Evolutionary conservation across 2,329 filamentous ascomycete genomes (phyloP).

Genomic region (Sphaerulina musiva): DNA sequence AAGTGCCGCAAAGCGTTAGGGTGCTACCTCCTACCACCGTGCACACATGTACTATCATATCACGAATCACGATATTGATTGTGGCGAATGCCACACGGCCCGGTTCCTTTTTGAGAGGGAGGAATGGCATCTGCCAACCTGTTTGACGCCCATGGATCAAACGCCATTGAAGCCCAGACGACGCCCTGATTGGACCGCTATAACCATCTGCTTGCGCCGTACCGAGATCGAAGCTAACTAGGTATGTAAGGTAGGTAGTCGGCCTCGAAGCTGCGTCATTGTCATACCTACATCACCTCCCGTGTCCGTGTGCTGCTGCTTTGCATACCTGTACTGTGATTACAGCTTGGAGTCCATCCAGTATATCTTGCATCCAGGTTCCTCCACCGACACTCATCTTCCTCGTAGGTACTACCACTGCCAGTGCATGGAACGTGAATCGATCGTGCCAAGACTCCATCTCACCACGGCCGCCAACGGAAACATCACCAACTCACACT

Average conservation of each 20-base stretch:
- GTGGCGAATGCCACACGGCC: not conserved
- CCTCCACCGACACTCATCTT: not conserved
- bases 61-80: not conserved
- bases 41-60: not conserved
- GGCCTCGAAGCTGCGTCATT: not conserved
- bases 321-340: not conserved
- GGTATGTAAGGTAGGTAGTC: too few species aligned
- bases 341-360: slow-evolving; percentile 1
- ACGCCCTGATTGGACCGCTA: slow-evolving; percentile 2
- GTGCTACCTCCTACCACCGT: not conserved
- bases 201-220: not conserved
- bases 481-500: not conserved
- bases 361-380: not conserved
- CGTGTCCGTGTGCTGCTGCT: slow-evolving; percentile 2
- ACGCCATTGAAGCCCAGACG: not conserved
- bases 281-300: not conserved
- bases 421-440: not conserved
- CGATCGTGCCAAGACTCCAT: not conserved
- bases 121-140: not conserved
- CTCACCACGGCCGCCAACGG: not conserved
- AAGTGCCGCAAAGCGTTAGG: not conserved
- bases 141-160: slow-evolving; percentile 1
- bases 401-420: not conserved
- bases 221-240: slow-evolving; percentile 1
- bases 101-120: not conserved